Base-by-base conservation (phyloP, 371 early-diverging fungal genomes). In the Mucor saturninus region DNA sequence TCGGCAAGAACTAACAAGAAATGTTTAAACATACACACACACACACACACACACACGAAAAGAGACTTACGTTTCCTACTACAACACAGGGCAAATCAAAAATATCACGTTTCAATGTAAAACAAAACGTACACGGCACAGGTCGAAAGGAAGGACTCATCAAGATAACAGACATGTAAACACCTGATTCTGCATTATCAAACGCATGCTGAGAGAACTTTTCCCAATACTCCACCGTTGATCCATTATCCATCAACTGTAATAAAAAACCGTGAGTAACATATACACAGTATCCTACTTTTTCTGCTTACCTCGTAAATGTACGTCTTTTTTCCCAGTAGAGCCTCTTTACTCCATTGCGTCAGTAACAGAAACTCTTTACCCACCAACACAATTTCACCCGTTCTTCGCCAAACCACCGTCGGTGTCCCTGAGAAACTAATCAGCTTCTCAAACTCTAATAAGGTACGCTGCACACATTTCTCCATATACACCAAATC, bases 401-500 rank as follows among this genome's bases (percentile, higher is more conserved):
- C 95, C 2, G 93, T 91, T 7, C 93, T 84, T 49, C 95, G 85
- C 94, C 95, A 95, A 28, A 95, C 91, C 10, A 91, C 93, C 1
- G 93, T 93, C 5, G 95, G 95, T 37, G 95, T 94, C 35, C 94
- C 95, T 15, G 93, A 90, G 54, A 87, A 91, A 4, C 87, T 85
- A 45, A 94, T 91, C 39, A 93, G 74, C 67, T 93, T 93, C 65
- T 93, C 95, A 65, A 86, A 93, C 78, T 95, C 95, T 85, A 91
- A 71, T 66, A 93, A 68, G 5, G 92, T 93, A 43, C 95, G 81
- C 69, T 93, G 93, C 61, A 95, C 91, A 69, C 93, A 91, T 64
- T 93, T 91, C 72, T 95, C 95, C 91, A 92, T 91, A 63, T 92
- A 93, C 11, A 92, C 74, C 69, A 94, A 74, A 66, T 94, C 94